Conservation (phyloP, 2,329 filamentous ascomycete species). For the Alternaria brassicicola region DNA sequence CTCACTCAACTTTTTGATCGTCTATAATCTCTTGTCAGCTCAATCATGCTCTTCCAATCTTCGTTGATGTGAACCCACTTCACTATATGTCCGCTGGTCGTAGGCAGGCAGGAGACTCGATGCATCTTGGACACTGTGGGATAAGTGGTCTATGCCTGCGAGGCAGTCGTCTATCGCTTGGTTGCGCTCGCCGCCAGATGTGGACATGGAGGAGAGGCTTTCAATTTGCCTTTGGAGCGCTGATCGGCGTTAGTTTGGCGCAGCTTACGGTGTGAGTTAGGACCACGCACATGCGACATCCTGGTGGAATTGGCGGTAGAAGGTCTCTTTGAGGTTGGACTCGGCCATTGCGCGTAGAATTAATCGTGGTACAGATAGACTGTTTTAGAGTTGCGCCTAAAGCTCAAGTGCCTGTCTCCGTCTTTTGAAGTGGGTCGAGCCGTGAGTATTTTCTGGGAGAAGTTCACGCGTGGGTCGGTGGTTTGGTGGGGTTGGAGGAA, state of each 20-base stretch:
- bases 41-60: constrained; percentile 67
- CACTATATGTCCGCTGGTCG: constrained; percentile 84
- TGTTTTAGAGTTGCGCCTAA: too few relatives aligned
- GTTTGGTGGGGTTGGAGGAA: constrained; percentile 1
- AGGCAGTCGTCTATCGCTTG: constrained; percentile 83
- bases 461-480: not conserved
- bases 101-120: constrained; percentile 83
- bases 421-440: not conserved
- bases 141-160: constrained; percentile 77
- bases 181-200: constrained; percentile 74
- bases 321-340: constrained; percentile 70
- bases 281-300: constrained; percentile 67
- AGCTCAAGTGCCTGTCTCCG: too few relatives aligned
- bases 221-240: constrained; percentile 79
- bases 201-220: constrained; percentile 66
- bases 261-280: not conserved
- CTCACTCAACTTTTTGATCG: constrained; percentile 80
- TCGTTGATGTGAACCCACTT: constrained; percentile 74
- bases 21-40: constrained; percentile 57
- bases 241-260: constrained; percentile 47
- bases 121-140: constrained; percentile 83
- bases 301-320: constrained; percentile 82
- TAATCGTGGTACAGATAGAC: too few relatives aligned
- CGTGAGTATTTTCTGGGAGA: not conserved
- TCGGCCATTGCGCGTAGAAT: constrained; percentile 15